Evolutionary conservation across 306 rosid genomes (phyloP).

Genomic region (Alnus rubra): DNA sequence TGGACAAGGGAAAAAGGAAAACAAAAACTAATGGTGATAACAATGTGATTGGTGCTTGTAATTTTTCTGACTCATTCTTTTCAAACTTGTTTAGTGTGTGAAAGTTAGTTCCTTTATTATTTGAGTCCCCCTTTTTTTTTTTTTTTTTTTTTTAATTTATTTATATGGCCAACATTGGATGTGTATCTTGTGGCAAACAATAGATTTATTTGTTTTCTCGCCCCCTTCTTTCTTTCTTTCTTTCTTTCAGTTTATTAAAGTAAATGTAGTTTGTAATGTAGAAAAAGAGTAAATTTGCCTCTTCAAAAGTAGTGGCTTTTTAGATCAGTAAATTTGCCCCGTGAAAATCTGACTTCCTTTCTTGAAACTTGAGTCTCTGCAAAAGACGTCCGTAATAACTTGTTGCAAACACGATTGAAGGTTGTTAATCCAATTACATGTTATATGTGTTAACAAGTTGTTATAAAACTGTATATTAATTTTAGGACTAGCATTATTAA

Average conservation of each 20-base stretch:
- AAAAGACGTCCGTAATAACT: too few relatives aligned
- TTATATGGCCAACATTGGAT: conserved; percentile 22
- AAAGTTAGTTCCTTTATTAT: conserved; percentile 45
- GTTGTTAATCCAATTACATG: too few relatives aligned
- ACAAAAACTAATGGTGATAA: conserved; percentile 43
- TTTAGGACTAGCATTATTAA: too few relatives aligned
- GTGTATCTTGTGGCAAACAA: conserved; percentile 32
- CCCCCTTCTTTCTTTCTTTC: background rate
- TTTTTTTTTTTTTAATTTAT: background rate
- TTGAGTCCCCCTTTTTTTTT: conserved; percentile 6
- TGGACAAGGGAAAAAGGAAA: conserved; percentile 25
- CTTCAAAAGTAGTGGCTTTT: too few relatives aligned
- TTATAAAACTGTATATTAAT: too few relatives aligned
- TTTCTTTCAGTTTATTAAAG: background rate
- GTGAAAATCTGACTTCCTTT: too few relatives aligned
- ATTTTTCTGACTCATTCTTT: conserved; percentile 54
- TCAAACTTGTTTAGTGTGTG: conserved; percentile 43
- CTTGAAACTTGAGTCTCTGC: too few relatives aligned
- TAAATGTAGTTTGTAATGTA: background rate
- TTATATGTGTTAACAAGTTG: too few relatives aligned
- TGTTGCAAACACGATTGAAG: too few relatives aligned
- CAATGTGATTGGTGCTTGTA: conserved; percentile 50
- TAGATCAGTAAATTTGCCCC: too few relatives aligned
- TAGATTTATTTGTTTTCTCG: background rate
- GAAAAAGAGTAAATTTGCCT: background rate